These are phyloP conservation scores for Mortierella sp. DNA, from an alignment of 371 early-diverging fungal genomes.

Conservation along the genomic window DNA sequence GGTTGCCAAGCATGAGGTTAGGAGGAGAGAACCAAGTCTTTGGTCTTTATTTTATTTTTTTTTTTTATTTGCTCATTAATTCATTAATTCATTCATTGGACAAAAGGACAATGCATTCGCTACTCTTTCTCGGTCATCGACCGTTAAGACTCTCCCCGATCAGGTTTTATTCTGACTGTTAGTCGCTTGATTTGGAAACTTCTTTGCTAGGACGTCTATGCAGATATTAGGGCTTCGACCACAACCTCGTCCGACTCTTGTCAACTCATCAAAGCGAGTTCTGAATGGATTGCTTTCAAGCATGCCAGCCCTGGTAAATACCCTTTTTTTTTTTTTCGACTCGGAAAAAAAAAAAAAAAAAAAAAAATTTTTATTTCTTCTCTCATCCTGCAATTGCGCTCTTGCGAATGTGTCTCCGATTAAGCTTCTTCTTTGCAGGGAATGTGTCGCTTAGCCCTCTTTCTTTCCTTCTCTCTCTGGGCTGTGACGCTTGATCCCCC, in stretches of 20 bases:
- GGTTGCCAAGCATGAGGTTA: slow-evolving; percentile 67
- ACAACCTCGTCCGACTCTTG: slow-evolving; percentile 59
- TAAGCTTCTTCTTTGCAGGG: slow-evolving; percentile 20
- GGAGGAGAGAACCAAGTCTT: too few species aligned
- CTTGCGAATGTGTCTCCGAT: not conserved
- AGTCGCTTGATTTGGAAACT: slow-evolving; percentile 12
- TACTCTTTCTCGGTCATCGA: slow-evolving; percentile 3
- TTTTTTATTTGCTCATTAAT: too few species aligned
- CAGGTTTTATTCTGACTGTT: too few species aligned
- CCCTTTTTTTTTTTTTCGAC: too few species aligned
- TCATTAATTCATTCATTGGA: too few species aligned
- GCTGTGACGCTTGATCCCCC: too few species aligned
- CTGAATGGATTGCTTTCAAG: slow-evolving; percentile 60
- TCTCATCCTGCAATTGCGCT: too few species aligned
- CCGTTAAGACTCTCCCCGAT: too few species aligned
- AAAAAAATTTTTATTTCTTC: slow-evolving; percentile 4
- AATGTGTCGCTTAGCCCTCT: slow-evolving; percentile 1
- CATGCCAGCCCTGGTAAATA: slow-evolving; percentile 56
- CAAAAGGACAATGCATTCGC: too few species aligned
- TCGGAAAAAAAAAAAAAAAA: too few species aligned
- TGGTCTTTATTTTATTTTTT: too few species aligned
- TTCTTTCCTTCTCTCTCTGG: too few species aligned
- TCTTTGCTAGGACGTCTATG: slow-evolving; percentile 61
- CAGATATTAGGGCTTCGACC: slow-evolving; percentile 61
- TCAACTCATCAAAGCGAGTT: slow-evolving; percentile 62